A percentile compares a stretch with the other conserved stretches of the same genome.
phyloP scores from a whole-genome alignment of 495 filamentous ascomycete species.

The Talaromyces borbonicus region DNA sequence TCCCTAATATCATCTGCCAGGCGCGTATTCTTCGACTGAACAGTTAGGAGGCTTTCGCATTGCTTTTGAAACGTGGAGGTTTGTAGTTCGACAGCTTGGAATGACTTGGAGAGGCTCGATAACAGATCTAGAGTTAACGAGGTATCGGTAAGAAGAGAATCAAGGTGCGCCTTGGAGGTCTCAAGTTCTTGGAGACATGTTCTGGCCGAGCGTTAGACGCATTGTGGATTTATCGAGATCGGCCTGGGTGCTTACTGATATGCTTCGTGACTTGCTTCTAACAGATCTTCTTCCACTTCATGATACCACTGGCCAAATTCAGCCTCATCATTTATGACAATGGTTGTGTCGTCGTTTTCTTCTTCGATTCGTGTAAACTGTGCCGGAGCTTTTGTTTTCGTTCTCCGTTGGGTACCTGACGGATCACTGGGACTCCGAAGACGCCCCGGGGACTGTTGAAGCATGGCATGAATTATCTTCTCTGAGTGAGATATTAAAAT shows the following conservation, averaged over 20 bases:
- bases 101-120: slow-evolving; percentile 67
- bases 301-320: slow-evolving; percentile 56
- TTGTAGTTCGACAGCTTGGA: slow-evolving; percentile 76
- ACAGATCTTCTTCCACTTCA: slow-evolving; percentile 51
- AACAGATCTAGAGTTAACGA: slow-evolving; percentile 63
- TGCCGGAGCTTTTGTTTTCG: neutral
- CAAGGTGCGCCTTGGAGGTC: slow-evolving; percentile 68
- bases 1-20: slow-evolving; percentile 73
- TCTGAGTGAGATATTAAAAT: neutral
- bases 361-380: slow-evolving; percentile 18
- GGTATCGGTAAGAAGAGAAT: slow-evolving; percentile 67
- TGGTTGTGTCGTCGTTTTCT: slow-evolving; percentile 12
- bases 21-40: slow-evolving; percentile 64
- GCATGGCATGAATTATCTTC: slow-evolving; percentile 12
- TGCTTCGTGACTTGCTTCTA: slow-evolving; percentile 74
- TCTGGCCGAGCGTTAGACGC: slow-evolving; percentile 26
- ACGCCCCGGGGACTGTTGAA: slow-evolving; percentile 19
- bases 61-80: slow-evolving; percentile 84
- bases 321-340: slow-evolving; percentile 39
- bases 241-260: slow-evolving; percentile 58
- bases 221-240: neutral
- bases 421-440: slow-evolving; percentile 35
- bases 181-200: slow-evolving; percentile 70
- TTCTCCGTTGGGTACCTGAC: slow-evolving; percentile 17
- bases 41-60: slow-evolving; percentile 73